These are phyloP conservation scores for Zymoseptoria brevis DNA, from an alignment of 2,329 filamentous ascomycete species.

Conservation along the genomic window DNA sequence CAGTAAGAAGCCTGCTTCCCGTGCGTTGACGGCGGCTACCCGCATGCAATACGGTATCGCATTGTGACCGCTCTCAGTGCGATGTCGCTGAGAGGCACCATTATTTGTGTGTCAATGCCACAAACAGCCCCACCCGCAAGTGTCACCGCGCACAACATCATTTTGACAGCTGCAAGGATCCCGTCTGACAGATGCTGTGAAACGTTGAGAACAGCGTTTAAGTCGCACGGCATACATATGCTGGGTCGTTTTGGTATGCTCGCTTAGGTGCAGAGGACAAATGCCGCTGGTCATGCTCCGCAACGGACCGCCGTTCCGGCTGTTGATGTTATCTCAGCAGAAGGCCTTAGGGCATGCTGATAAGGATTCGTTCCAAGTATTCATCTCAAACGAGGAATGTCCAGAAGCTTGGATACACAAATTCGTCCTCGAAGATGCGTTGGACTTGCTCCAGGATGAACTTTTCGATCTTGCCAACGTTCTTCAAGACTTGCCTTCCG, in stretches of 20 bases:
- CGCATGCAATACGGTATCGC: not conserved
- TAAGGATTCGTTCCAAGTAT: not conserved
- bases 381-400: conserved; percentile 67
- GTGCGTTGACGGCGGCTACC: not conserved
- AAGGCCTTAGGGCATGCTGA: not conserved
- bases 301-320: not conserved
- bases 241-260: not conserved
- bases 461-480: conserved; percentile 95
- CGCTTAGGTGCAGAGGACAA: not conserved
- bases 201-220: not conserved
- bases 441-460: conserved; percentile 96
- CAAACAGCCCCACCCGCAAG: not conserved
- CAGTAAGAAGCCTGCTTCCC: not conserved
- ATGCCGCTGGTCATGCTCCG: not conserved
- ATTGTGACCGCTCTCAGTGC: not conserved
- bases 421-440: conserved; percentile 95
- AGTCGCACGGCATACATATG: not conserved
- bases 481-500: conserved; percentile 91
- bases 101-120: not conserved
- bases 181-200: not conserved
- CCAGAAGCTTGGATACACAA: conserved; percentile 98
- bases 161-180: conserved; percentile 1
- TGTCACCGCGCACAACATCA: not conserved
- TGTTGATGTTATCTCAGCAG: not conserved
- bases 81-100: not conserved